Evolutionary conservation across 2,329 filamentous ascomycete species (phyloP), one percentile per base, ranked within the genome.

Genomic region (Rhynchosporium agropyri): DNA sequence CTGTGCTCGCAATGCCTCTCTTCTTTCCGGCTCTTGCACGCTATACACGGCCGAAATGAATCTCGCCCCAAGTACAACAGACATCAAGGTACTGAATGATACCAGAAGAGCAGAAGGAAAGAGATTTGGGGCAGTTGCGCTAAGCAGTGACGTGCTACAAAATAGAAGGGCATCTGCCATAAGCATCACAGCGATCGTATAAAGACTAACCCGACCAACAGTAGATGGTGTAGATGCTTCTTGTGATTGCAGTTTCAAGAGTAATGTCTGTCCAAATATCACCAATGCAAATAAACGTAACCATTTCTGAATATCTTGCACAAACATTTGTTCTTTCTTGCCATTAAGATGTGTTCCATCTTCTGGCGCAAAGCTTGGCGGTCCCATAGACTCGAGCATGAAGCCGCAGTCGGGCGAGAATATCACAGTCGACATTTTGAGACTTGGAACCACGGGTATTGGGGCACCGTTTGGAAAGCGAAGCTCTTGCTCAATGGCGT

Each of bases 321-420:
- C 75, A 65, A 84, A 83, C 12, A 84, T 76, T 73, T 89, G 86
- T 54, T 83, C 80, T 71, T 89, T 89, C 69, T 83, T 78, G 8
- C 86, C 86, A 0, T 79, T 72, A 3, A 89, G 77, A 70, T 89
- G 86, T 8, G 81, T 76, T 1, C 80, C 81, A 38, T 85, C 81
- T 4, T 74, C 74, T 0, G 79, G 76, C 0, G 83, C 71, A 63
- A 80, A 86, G 13, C 78, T 76, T 0, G 86, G 86, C 1, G 86
- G 84, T 0, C 87, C 87, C 69, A 85, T 86, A 13, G 84, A 84
- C 70, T 88, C 84, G 40, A 90, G 77, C 64, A 88, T 87, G 74
- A 85, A 89, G 3, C 81, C 83, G 69, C 87, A 90, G 72, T 89
- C 87, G 0, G 87, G 87, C 10, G 87, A 89, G 75, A 85, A 89